Evolutionary conservation across 352 stramenopile genomes (phyloP), one percentile per base, ranked within the genome.

Genomic region (Peronospora farinosa): DNA sequence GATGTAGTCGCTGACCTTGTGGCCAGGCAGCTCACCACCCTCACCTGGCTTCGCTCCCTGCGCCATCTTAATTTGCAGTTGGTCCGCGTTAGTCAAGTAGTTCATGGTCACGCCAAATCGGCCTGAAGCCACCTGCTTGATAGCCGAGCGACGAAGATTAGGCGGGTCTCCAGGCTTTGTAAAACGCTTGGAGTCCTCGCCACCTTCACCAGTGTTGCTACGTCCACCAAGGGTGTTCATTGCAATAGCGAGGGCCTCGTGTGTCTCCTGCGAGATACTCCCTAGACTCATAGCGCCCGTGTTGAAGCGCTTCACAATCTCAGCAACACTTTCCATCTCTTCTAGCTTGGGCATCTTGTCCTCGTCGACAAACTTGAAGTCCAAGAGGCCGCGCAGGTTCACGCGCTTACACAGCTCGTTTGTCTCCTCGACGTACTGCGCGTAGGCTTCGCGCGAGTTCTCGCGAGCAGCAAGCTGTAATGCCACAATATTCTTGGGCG

Each of bases 61-160:
- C 0, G 95, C 95, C 92, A 98, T 98, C 75, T 98, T 98, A 70
- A 98, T 98, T 74, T 98, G 92, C 33, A 98, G 94, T 72, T 98
- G 91, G 58, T 98, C 93, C 31, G 90, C 95, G 55, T 98, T 98
- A 6, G 92, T 95, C 19, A 98, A 72, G 64, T 98, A 98, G 63
- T 98, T 86, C 48, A 95, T 97, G 9, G 94, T 98, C 15, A 98
- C 95, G 55, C 94, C 94, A 60, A 98, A 98, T 54, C 95, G 74
- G 43, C 93, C 95, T 10, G 88, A 97, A 35, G 95, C 95, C 36
- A 98, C 87, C 62, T 96, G 88, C 63, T 98, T 98, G 59, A 98
- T 98, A 51, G 78, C 81, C 5, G 88, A 97, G 37, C 93, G 83
- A 51, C 81, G 83, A 19, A 67, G 45, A 40, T 86, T 86, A 6